phyloP scores from a whole-genome alignment of 805 yeast species.

The Candida nemodendra region DNA sequence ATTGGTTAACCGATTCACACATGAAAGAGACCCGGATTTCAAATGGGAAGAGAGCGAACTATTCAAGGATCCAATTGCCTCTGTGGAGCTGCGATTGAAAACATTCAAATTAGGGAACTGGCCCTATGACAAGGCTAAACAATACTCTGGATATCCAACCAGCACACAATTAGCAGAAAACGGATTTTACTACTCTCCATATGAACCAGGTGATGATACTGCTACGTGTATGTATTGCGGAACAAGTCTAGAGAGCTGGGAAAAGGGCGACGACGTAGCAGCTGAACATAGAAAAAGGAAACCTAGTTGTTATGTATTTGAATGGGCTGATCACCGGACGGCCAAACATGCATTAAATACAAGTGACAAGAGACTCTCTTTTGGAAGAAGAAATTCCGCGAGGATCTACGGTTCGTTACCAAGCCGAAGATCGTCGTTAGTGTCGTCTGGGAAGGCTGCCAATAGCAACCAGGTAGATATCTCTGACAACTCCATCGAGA shows the following conservation, averaged over 20 bases:
- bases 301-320: conserved; percentile 42
- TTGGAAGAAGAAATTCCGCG: conserved; percentile 23
- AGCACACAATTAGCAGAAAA: conserved; percentile 47
- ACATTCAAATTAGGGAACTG: conserved; percentile 43
- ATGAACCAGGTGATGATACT: conserved; percentile 46
- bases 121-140: conserved; percentile 38
- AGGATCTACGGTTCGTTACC: not conserved
- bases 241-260: conserved; percentile 71
- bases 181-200: conserved; percentile 64
- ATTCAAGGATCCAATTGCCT: conserved; percentile 37
- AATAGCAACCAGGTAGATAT: not conserved
- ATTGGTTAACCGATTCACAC: conserved; percentile 14
- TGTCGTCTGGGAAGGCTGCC: not conserved
- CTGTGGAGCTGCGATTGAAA: conserved; percentile 34
- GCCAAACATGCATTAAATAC: not conserved
- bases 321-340: not conserved
- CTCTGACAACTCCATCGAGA: conserved; percentile 4
- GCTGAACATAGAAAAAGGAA: conserved; percentile 52
- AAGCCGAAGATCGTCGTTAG: conserved; percentile 1
- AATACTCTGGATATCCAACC: conserved; percentile 37
- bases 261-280: conserved; percentile 57
- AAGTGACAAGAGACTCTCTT: conserved; percentile 6
- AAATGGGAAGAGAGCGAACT: conserved; percentile 21
- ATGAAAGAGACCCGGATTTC: conserved; percentile 12
- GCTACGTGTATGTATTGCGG: conserved; percentile 67